These are phyloP conservation scores for Echium plantagineum DNA, from an alignment of 257 asterid genomes.

Conservation along the genomic window DNA sequence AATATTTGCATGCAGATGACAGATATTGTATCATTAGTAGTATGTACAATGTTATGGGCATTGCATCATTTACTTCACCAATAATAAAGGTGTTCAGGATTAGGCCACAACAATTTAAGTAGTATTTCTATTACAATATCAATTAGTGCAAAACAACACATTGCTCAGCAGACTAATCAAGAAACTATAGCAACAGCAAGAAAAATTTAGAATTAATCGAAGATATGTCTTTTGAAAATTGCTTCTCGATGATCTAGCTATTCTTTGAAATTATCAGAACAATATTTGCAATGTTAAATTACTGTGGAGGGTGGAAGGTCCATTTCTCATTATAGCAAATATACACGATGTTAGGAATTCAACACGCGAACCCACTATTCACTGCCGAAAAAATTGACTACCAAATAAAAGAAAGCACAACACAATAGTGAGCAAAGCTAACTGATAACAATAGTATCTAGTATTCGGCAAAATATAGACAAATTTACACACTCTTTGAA, in stretches of 20 bases:
- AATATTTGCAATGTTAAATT: background rate
- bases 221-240: background rate
- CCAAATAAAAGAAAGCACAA: background rate
- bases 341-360: too few species aligned
- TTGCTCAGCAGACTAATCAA: too few species aligned
- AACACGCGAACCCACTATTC: background rate
- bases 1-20: background rate
- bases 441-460: background rate
- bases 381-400: background rate
- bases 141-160: too few species aligned
- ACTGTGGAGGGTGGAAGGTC: background rate
- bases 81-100: too few species aligned
- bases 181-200: too few species aligned
- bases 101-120: too few species aligned
- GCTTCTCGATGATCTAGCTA: background rate
- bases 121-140: too few species aligned
- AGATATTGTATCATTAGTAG: background rate
- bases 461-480: background rate
- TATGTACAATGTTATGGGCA: too few species aligned
- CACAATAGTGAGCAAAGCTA: background rate
- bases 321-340: background rate
- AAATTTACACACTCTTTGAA: background rate
- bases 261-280: background rate
- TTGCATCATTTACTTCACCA: too few species aligned
- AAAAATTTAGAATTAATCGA: too few species aligned